Evolutionary conservation across 768 basidiomycete species (phyloP).

Genomic region (Tricholoma hemisulphureum): DNA sequence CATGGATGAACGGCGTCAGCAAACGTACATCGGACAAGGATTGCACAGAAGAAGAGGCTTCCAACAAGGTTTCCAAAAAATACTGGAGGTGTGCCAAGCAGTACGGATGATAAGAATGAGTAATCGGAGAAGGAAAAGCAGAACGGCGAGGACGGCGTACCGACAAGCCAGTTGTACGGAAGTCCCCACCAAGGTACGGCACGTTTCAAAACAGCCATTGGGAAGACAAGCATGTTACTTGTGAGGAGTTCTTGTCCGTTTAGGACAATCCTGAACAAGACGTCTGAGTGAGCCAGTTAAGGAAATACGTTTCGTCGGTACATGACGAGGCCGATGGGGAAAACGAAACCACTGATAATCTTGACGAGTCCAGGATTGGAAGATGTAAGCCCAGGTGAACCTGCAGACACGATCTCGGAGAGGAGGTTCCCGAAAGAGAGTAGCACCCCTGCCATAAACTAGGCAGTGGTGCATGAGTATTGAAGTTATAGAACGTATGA

Average conservation of each 20-base stretch:
- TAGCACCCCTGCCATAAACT: slow-evolving; percentile 72
- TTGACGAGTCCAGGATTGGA: slow-evolving; percentile 69
- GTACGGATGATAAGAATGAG: no score
- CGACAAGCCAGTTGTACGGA: slow-evolving; percentile 66
- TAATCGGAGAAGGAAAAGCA: not conserved
- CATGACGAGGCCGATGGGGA: slow-evolving; percentile 79
- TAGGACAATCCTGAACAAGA: slow-evolving; percentile 57
- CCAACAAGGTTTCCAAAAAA: slow-evolving; percentile 69
- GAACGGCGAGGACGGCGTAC: slow-evolving; percentile 31
- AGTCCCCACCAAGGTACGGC: slow-evolving; percentile 71
- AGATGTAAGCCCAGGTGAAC: slow-evolving; percentile 47
- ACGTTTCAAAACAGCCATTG: slow-evolving; percentile 63
- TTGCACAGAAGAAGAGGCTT: slow-evolving; percentile 65
- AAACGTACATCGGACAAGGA: slow-evolving; percentile 61
- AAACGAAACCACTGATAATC: slow-evolving; percentile 63
- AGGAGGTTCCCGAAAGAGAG: slow-evolving; percentile 73
- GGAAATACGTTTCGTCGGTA: slow-evolving; percentile 25
- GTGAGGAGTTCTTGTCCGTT: slow-evolving; percentile 71
- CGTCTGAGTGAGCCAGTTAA: not conserved
- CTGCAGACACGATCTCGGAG: slow-evolving; percentile 58
- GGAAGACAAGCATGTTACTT: slow-evolving; percentile 77
- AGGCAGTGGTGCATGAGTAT: not conserved
- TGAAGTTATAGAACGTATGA: not conserved
- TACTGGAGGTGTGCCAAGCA: slow-evolving; percentile 45
- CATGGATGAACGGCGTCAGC: not conserved